phyloP scores from a whole-genome alignment of 2,329 filamentous ascomycete species.

The Paracoccidioides brasiliensis region DNA sequence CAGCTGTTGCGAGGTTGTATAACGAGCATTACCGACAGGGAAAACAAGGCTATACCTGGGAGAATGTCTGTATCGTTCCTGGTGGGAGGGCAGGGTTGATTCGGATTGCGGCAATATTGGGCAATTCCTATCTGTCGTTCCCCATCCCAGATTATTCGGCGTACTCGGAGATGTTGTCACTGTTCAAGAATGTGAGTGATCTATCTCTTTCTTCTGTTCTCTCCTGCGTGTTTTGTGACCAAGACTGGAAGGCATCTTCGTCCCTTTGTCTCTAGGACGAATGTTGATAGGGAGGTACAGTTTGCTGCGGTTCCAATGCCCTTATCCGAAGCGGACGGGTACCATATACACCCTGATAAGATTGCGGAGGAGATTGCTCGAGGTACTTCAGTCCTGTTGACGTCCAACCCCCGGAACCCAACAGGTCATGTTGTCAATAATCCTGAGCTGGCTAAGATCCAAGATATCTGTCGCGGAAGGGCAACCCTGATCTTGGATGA shows the following conservation, averaged over 20 bases:
- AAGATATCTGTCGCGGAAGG: constrained; percentile 80
- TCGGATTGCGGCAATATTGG: constrained; percentile 83
- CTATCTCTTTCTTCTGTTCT: background rate
- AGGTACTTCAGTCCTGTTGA: constrained; percentile 77
- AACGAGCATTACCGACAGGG: constrained; percentile 83
- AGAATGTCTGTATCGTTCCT: constrained; percentile 94
- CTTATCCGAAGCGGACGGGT: constrained; percentile 70
- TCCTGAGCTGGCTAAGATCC: constrained; percentile 75
- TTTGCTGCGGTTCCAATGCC: constrained; percentile 81
- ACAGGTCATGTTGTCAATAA: constrained; percentile 79
- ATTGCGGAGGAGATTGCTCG: constrained; percentile 83
- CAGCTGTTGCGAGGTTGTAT: constrained; percentile 83
- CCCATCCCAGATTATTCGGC: constrained; percentile 93
- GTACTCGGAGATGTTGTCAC: constrained; percentile 91
- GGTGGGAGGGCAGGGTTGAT: constrained; percentile 87
- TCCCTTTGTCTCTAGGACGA: background rate
- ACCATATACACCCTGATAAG: constrained; percentile 87
- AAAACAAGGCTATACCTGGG: constrained; percentile 85
- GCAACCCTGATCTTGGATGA: constrained; percentile 92
- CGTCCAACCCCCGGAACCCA: constrained; percentile 89
- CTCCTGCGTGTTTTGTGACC: background rate
- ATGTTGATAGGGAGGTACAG: constrained; percentile 25
- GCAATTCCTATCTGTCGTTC: constrained; percentile 85
- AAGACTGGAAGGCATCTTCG: background rate
- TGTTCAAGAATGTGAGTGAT: constrained; percentile 62